phyloP scores from a whole-genome alignment of 257 asterid genomes.

The Penstemon davidsonii region DNA sequence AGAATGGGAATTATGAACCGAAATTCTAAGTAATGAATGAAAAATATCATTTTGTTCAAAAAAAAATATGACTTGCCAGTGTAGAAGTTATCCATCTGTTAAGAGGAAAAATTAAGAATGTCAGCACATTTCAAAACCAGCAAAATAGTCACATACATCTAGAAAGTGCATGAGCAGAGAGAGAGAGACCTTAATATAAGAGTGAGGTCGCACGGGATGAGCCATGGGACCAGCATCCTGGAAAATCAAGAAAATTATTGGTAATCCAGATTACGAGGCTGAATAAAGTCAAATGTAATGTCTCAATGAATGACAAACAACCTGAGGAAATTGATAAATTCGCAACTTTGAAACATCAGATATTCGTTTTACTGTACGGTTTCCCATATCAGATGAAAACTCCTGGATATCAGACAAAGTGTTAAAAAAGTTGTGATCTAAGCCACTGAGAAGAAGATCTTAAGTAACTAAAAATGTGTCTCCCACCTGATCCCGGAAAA shows the following conservation, averaged over 20 bases:
- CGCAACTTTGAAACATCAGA: conserved; percentile 76
- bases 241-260: conserved; percentile 28
- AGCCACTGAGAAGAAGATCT: background rate
- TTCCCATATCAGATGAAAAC: conserved; percentile 86
- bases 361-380: conserved; percentile 78
- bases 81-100: conserved; percentile 88
- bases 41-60: too few relatives aligned
- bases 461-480: conserved; percentile 1
- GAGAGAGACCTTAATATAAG: conserved; percentile 64
- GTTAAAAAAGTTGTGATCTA: conserved; percentile 17
- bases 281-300: background rate
- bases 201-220: conserved; percentile 87
- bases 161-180: too few relatives aligned
- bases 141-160: background rate
- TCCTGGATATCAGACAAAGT: conserved; percentile 44
- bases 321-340: conserved; percentile 77
- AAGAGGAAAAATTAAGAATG: conserved; percentile 26
- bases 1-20: conserved; percentile 3
- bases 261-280: conserved; percentile 15
- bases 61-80: conserved; percentile 55
- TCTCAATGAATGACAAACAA: conserved; percentile 12
- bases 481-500: conserved; percentile 92
- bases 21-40: conserved; percentile 13
- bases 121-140: conserved; percentile 17
- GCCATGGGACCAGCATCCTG: conserved; percentile 95